These are phyloP conservation scores for Nakaseomyces delphensis DNA, from an alignment of 1,139 yeast species.

Conservation along the genomic window DNA sequence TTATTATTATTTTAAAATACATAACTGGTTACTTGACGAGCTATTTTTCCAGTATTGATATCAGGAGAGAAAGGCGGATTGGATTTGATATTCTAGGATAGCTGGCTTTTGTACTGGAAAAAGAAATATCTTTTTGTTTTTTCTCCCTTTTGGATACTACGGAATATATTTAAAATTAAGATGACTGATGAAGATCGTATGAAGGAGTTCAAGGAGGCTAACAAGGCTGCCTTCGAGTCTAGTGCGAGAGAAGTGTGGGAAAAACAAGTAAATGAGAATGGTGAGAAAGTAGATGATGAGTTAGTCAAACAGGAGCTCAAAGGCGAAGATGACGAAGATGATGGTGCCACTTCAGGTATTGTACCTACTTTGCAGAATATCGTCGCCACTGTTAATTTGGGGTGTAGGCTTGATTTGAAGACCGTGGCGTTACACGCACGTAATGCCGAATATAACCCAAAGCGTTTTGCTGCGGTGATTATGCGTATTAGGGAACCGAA, in stretches of 20 bases:
- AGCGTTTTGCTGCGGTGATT: constrained; percentile 97
- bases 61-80: no score
- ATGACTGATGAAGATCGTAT: constrained; percentile 30
- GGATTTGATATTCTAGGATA: no score
- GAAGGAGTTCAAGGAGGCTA: constrained; percentile 31
- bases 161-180: background rate
- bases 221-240: constrained; percentile 31
- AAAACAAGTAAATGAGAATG: constrained; percentile 20
- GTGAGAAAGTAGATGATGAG: constrained; percentile 8
- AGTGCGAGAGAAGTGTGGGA: constrained; percentile 34
- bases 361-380: constrained; percentile 95
- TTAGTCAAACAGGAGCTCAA: constrained; percentile 13
- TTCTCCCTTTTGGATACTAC: no score
- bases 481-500: constrained; percentile 99
- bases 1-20: no score
- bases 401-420: constrained; percentile 88
- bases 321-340: constrained; percentile 20
- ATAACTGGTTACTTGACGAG: no score
- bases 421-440: constrained; percentile 98
- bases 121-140: no score
- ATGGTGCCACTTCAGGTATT: constrained; percentile 77
- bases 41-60: no score
- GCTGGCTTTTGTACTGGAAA: no score
- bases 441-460: constrained; percentile 97
- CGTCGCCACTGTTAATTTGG: constrained; percentile 95